Conservation (phyloP, 2,329 filamentous ascomycete species). For the Talaromyces sp. region DNA sequence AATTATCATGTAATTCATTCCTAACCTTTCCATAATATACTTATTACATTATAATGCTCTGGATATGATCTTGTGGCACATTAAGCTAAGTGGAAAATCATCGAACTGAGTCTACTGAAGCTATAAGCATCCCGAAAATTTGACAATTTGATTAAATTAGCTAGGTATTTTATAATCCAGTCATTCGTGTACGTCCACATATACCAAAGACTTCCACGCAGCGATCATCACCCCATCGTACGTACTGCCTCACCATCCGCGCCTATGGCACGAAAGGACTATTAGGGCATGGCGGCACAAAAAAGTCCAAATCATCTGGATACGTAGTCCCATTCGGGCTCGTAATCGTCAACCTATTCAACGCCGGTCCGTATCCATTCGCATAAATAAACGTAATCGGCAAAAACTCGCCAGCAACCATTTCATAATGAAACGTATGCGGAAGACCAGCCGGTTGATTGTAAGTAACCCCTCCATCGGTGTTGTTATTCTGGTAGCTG, state of each 20-base stretch:
- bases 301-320: conserved; percentile 8
- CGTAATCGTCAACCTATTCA: conserved; percentile 12
- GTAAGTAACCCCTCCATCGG: conserved; percentile 10
- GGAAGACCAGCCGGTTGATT: conserved; percentile 5
- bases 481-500: conserved; percentile 8
- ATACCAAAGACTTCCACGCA: neutral
- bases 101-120: no score
- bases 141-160: neutral
- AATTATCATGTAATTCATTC: neutral
- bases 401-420: conserved; percentile 12
- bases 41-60: no score
- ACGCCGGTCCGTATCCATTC: conserved; percentile 13
- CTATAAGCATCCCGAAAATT: no score
- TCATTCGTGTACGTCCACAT: neutral
- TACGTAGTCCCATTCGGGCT: conserved; percentile 10
- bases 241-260: no score
- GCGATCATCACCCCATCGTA: no score
- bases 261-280: conserved; percentile 14
- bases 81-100: no score
- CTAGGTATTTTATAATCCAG: no score
- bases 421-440: conserved; percentile 2
- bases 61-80: no score
- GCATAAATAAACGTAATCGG: conserved; percentile 14
- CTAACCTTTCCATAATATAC: no score
- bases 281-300: conserved; percentile 14